phyloP scores from a whole-genome alignment of 768 basidiomycete genomes.

The Tylopilus intermedius region DNA sequence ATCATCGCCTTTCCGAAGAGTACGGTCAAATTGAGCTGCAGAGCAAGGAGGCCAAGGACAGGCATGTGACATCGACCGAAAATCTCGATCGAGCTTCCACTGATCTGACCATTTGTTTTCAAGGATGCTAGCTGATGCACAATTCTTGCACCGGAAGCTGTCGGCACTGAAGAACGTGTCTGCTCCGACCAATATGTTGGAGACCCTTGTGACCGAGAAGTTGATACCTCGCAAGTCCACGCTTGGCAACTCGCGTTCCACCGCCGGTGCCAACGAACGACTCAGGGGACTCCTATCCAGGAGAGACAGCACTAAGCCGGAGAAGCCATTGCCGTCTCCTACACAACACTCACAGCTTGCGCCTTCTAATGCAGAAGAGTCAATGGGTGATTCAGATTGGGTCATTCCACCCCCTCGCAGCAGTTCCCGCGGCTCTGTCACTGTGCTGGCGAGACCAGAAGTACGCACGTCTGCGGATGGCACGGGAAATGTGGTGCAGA shows the following conservation, averaged over 20 bases:
- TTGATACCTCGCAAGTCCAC: conserved; percentile 39
- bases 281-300: conserved; percentile 35
- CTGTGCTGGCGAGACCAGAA: conserved; percentile 8
- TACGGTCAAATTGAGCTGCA: conserved; percentile 79
- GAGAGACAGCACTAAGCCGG: conserved; percentile 23
- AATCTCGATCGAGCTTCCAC: conserved; percentile 4
- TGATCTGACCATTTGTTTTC: conserved; percentile 12
- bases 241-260: conserved; percentile 22
- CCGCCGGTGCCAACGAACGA: conserved; percentile 31
- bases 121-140: conserved; percentile 79
- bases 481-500: conserved; percentile 1
- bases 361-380: conserved; percentile 13
- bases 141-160: conserved; percentile 70
- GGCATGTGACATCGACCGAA: conserved; percentile 41
- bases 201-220: conserved; percentile 83
- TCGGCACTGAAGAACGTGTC: conserved; percentile 69
- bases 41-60: conserved; percentile 76
- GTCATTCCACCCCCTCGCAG: conserved; percentile 21
- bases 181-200: conserved; percentile 72
- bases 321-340: conserved; percentile 27
- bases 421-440: conserved; percentile 15
- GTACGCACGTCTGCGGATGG: conserved; percentile 2
- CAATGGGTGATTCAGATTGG: conserved; percentile 14
- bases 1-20: conserved; percentile 84
- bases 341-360: conserved; percentile 17